Evolutionary conservation across 257 asterid species (phyloP), one percentile per base, ranked within the genome.

Genomic region (Solanum peruvianum): DNA sequence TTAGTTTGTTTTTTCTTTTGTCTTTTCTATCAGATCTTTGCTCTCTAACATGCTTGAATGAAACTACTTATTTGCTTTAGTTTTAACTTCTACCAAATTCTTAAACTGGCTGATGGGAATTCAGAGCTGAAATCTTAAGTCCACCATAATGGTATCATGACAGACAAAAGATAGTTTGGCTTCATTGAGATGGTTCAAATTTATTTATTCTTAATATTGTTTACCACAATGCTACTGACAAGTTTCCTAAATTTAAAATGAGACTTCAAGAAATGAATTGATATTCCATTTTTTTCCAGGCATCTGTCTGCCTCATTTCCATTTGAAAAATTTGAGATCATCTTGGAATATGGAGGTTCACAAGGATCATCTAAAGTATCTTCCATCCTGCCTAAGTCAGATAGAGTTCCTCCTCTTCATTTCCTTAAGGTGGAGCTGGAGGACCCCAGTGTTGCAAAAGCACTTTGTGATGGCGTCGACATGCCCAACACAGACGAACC

Each of bases 311-410:
- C 94, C 86, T 92, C 95, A 82, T 93, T 94, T 87, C 94, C 97
- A 12, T 88, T 91, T 44, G 87, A 87, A 78, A 88, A 90, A 89
- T 94, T 93, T 88, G 91, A 90, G 82, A 72, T 85, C 85, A 91
- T 94, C 90, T 87, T 94, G 94, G 97, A 94, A 90, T 93, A 94
- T 91, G 97, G 97, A 67, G 97, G 94, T 88, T 80, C 94, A 25
- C 85, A 87, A 82, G 90, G 76, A 90, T 91, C 91, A 76, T 90
- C 97, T 86, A 91, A 91, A 87, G 88, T 94, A 85, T 91, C 92
- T 75, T 82, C 93, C 87, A 87, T 89, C 88, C 89, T 86, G 84
- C 85, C 91, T 4, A 84, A 87, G 86, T 82, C 85, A 66, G 90
- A 88, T 80, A 64, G 85, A 70, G 89, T 88, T 76, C 92, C 93